A percentile compares a stretch with the other conserved stretches of the same genome.
These are phyloP conservation scores for Rubia yunnanensis DNA, from an alignment of 257 asterid genomes.

Conservation along the genomic window DNA sequence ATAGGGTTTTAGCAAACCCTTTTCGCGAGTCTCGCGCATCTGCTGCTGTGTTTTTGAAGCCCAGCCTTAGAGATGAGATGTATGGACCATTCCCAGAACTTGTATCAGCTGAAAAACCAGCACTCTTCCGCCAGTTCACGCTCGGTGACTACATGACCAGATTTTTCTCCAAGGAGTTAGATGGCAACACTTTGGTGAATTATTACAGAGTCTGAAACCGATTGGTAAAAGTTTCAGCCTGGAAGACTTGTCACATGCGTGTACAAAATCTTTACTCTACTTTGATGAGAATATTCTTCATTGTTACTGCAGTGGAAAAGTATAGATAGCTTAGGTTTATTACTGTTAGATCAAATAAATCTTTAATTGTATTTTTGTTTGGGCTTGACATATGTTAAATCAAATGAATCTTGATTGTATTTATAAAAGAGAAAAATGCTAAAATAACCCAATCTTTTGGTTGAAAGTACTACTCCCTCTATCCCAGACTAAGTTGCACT, in stretches of 20 bases:
- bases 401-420: too few species aligned
- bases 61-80: constrained; percentile 23
- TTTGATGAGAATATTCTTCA: background rate
- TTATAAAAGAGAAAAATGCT: too few species aligned
- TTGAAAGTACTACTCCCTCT: too few species aligned
- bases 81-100: constrained; percentile 33
- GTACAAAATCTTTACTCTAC: background rate
- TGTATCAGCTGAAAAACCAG: constrained; percentile 25
- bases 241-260: background rate
- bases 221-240: background rate
- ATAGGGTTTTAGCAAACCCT: constrained; percentile 33
- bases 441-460: too few species aligned
- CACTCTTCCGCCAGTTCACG: constrained; percentile 21
- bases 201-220: constrained; percentile 22
- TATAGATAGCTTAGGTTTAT: background rate
- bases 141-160: constrained; percentile 22
- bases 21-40: constrained; percentile 28
- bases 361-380: background rate
- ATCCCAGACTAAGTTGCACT: too few species aligned
- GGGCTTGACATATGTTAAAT: too few species aligned
- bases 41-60: constrained; percentile 31
- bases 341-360: background rate
- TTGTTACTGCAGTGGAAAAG: background rate
- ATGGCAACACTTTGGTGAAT: constrained; percentile 33
- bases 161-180: constrained; percentile 43